Conservation (phyloP, 1,284 basidiomycete species). For the Porodaedalea pini region DNA sequence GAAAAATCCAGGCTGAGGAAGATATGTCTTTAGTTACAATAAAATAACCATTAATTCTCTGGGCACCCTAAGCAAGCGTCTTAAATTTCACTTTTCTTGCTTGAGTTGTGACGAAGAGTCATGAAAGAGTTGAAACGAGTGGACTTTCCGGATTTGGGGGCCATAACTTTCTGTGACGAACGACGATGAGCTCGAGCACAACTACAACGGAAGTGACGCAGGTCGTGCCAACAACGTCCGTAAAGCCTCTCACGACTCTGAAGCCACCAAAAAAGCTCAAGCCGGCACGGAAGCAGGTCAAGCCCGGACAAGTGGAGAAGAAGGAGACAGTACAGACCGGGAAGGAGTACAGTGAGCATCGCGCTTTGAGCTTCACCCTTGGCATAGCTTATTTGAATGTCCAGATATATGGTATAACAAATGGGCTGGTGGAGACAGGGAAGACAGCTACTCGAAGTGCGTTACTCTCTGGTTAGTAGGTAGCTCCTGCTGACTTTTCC, state of each 20-base stretch:
- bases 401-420: slow-evolving; percentile 99
- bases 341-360: slow-evolving; percentile 84
- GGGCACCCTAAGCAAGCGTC: no score
- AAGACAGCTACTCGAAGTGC: slow-evolving; percentile 89
- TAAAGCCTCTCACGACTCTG: slow-evolving; percentile 13
- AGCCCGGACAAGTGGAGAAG: slow-evolving; percentile 85
- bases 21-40: no score
- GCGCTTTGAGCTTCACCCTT: not conserved
- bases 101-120: no score
- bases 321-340: slow-evolving; percentile 86
- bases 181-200: slow-evolving; percentile 10
- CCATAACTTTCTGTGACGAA: not conserved
- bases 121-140: no score
- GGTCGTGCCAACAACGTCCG: not conserved
- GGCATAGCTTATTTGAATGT: slow-evolving; percentile 19
- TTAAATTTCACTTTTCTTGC: no score
- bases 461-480: slow-evolving; percentile 25
- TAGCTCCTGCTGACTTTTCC: slow-evolving; percentile 2
- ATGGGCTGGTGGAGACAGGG: slow-evolving; percentile 94
- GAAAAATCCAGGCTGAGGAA: no score
- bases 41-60: no score
- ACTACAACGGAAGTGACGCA: not conserved
- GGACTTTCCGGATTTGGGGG: not conserved
- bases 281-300: slow-evolving; percentile 88
- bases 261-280: slow-evolving; percentile 50